Conservation (phyloP, 805 yeast species). For the Jamesozyma gamospora region DNA sequence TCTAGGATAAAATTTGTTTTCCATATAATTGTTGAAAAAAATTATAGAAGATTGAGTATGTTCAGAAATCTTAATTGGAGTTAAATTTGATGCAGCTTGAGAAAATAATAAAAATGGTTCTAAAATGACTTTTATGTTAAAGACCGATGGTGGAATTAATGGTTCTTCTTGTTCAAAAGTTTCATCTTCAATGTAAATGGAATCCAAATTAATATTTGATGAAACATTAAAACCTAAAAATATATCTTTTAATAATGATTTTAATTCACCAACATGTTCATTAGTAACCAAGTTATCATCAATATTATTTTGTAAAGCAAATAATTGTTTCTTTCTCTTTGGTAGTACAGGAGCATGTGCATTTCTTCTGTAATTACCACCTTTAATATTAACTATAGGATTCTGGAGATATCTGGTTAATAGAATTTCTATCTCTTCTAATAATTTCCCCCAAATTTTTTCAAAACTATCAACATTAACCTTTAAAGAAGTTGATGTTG, state of each 20-base stretch:
- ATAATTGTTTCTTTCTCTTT: constrained; percentile 11
- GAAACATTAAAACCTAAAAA: constrained; percentile 57
- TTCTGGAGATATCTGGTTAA: constrained; percentile 18
- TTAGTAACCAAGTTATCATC: constrained; percentile 15
- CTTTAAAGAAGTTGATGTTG: constrained; percentile 14
- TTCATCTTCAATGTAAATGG: constrained; percentile 52
- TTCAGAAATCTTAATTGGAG: constrained; percentile 23
- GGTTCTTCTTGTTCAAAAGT: constrained; percentile 49
- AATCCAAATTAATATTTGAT: constrained; percentile 27
- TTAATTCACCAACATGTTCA: constrained; percentile 34
- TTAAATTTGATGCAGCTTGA: constrained; percentile 42
- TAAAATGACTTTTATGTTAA: constrained; percentile 69
- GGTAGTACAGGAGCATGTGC: constrained; percentile 8
- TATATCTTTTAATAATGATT: constrained; percentile 43
- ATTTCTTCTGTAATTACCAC: constrained; percentile 2
- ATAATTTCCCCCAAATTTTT: constrained; percentile 37
- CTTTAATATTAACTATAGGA: constrained; percentile 6
- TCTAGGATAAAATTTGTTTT: constrained; percentile 50
- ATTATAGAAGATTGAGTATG: constrained; percentile 26
- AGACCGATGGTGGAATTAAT: constrained; percentile 58
- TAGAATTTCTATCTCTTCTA: constrained; percentile 22
- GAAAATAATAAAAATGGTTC: constrained; percentile 64
- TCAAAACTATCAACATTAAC: constrained; percentile 26
- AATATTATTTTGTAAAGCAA: constrained; percentile 21
- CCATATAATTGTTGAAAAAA: constrained; percentile 60